Conservation (phyloP, 805 yeast species). For the Starmerella ratchasimensis region DNA sequence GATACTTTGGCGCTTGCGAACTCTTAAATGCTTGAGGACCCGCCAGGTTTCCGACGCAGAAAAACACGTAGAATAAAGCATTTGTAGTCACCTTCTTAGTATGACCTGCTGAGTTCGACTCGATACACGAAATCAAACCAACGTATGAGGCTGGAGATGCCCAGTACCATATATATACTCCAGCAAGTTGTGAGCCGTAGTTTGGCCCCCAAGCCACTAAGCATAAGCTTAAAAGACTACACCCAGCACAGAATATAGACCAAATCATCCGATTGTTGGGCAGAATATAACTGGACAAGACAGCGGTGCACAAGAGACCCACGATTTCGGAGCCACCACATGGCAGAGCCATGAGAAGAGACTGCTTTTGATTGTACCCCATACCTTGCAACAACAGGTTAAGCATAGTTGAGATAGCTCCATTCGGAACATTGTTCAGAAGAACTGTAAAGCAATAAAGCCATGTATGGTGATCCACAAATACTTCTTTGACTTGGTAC, state of each 20-base stretch:
- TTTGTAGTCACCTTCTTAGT: slow-evolving; percentile 41
- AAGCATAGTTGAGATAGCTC: slow-evolving; percentile 40
- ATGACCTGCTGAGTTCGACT: slow-evolving; percentile 42
- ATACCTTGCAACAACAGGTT: slow-evolving; percentile 34
- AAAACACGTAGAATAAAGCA: slow-evolving; percentile 35
- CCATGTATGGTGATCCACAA: slow-evolving; percentile 39
- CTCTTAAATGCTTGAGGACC: slow-evolving; percentile 52
- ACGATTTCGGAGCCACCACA: slow-evolving; percentile 34
- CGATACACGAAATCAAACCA: slow-evolving; percentile 21
- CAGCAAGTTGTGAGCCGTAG: slow-evolving; percentile 12
- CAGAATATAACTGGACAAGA: slow-evolving; percentile 5
- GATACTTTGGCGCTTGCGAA: slow-evolving; percentile 45
- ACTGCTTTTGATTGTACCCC: slow-evolving; percentile 28
- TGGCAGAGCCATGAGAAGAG: slow-evolving; percentile 33
- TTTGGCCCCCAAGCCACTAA: slow-evolving; percentile 20
- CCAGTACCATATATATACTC: slow-evolving; percentile 11
- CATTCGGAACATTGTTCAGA: slow-evolving; percentile 37
- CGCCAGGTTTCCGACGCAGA: slow-evolving; percentile 40
- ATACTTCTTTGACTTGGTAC: slow-evolving; percentile 40
- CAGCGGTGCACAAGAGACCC: slow-evolving; percentile 10
- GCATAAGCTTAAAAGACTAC: slow-evolving; percentile 9
- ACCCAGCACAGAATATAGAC: slow-evolving; percentile 6
- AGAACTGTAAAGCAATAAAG: slow-evolving; percentile 32
- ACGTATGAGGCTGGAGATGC: slow-evolving; percentile 8
- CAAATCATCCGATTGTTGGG: slow-evolving; percentile 9